Evolutionary conservation across 2,329 filamentous ascomycete genomes (phyloP).

Genomic region (Hymenoscyphus salicellus): DNA sequence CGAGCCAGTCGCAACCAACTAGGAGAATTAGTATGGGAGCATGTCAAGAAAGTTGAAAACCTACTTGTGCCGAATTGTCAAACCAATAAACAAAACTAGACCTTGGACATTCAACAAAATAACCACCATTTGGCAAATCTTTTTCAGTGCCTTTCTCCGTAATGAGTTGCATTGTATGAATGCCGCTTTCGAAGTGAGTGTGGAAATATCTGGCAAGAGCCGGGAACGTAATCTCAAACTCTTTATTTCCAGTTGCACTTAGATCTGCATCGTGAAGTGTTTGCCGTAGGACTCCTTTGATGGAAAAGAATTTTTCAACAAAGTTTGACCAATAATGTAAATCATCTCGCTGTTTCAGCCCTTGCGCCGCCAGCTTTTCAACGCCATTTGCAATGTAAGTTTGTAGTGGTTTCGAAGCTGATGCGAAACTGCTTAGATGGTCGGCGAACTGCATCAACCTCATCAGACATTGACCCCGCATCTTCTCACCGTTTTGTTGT

Average conservation of each 20-base stretch:
- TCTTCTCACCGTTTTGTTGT: constrained; percentile 40
- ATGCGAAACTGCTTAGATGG: constrained; percentile 56
- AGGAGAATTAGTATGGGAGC: constrained; percentile 30
- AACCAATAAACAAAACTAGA: constrained; percentile 89
- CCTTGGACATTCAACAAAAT: constrained; percentile 71
- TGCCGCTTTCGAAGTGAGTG: constrained; percentile 82
- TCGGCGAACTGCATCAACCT: constrained; percentile 63
- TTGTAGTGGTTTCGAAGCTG: constrained; percentile 39
- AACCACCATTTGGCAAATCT: constrained; percentile 58
- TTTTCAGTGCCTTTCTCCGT: constrained; percentile 66
- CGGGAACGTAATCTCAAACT: constrained; percentile 80
- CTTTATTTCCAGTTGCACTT: constrained; percentile 57
- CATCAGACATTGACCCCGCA: constrained; percentile 55
- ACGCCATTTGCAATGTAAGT: constrained; percentile 27
- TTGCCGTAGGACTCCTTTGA: constrained; percentile 72
- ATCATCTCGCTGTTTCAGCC: constrained; percentile 61
- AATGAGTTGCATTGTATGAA: constrained; percentile 81
- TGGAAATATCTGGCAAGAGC: constrained; percentile 85
- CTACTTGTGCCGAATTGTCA: constrained; percentile 75
- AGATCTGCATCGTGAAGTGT: constrained; percentile 60
- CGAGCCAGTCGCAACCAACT: constrained; percentile 75
- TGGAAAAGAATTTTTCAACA: constrained; percentile 77
- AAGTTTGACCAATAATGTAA: constrained; percentile 76
- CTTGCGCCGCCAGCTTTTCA: constrained; percentile 39
- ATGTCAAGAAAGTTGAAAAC: constrained; percentile 33